Evolutionary conservation across 345 rosid genomes (phyloP), one percentile per base, ranked within the genome.

Genomic region (Ailanthus altissimus): DNA sequence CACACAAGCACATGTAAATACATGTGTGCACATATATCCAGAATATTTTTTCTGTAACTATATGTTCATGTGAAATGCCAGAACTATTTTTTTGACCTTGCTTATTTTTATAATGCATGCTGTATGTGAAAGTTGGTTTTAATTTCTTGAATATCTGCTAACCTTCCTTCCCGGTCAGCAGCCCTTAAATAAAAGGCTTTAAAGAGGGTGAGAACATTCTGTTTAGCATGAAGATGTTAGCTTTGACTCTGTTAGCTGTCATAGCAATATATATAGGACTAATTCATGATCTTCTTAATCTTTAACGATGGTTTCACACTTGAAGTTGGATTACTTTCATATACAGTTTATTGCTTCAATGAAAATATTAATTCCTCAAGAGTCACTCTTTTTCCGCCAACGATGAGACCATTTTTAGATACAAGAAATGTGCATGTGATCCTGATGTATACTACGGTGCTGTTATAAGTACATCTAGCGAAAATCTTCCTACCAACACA

Each of bases 341-440:
- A 20, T 18, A 18, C 23, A 5, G 58, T 53, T 53, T 8, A 18
- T 6, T 53, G 5, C 20, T 18, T 53, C 9, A 7, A 13, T 23
- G 54, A 45, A 45, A 67, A 67, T 36, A 23, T 46, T 18, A 45
- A 25, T 23, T 67, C 32, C 5, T 67, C 20, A 67, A 67, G 50
- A 0, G 49, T 66, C 51, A 66, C 53, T 66, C 36, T 47, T 21
- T 13, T 67, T 32, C 18, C 54, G 20, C 57, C 14, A 43, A 43
- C 26, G 21, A 45, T 18, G 16, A 25, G 42, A 1, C 67, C 43
- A 49, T 46, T 36, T 23, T 51, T 76, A 58, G 5, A 40, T 77
- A 42, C 70, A 20, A 32, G 50, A 66, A 64, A 72, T 72, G 20
- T 66, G 62, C 69, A 42, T 59, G 60, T 14, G 26, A 36, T 36